phyloP scores from a whole-genome alignment of 306 rosid genomes.

The Cajanus cajan region DNA sequence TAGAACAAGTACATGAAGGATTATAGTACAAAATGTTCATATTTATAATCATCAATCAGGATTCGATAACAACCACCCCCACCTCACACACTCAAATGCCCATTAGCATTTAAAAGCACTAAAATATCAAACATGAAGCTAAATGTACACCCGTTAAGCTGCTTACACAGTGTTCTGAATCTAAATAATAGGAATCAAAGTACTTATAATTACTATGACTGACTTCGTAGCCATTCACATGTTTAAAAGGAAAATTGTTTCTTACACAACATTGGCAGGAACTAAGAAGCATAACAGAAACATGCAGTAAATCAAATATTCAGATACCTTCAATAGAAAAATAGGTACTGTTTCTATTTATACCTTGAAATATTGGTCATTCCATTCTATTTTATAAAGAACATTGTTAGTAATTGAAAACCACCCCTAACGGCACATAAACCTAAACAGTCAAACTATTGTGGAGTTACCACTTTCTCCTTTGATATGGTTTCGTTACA shows the following conservation, averaged over 20 bases:
- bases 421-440: neutral
- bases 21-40: neutral
- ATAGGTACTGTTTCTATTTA: neutral
- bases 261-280: constrained; percentile 1
- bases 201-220: neutral
- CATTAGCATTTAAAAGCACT: constrained; percentile 10
- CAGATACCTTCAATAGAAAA: neutral
- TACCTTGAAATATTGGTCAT: neutral
- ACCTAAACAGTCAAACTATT: constrained; percentile 9
- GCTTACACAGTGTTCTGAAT: neutral
- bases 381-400: no score
- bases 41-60: neutral
- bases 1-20: constrained; percentile 16
- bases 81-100: neutral
- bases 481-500: neutral
- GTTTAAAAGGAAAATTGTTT: neutral
- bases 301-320: neutral
- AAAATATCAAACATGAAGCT: constrained; percentile 8
- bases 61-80: neutral
- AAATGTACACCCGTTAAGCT: constrained; percentile 2
- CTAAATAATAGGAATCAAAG: neutral
- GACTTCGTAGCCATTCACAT: neutral
- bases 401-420: neutral
- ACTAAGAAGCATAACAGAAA: neutral
- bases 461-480: constrained; percentile 1